A percentile compares a stretch with the other conserved stretches of the same genome.
phyloP scores from a whole-genome alignment of 1,284 basidiomycete species.

The Cutaneotrichosporon daszewskae region DNA sequence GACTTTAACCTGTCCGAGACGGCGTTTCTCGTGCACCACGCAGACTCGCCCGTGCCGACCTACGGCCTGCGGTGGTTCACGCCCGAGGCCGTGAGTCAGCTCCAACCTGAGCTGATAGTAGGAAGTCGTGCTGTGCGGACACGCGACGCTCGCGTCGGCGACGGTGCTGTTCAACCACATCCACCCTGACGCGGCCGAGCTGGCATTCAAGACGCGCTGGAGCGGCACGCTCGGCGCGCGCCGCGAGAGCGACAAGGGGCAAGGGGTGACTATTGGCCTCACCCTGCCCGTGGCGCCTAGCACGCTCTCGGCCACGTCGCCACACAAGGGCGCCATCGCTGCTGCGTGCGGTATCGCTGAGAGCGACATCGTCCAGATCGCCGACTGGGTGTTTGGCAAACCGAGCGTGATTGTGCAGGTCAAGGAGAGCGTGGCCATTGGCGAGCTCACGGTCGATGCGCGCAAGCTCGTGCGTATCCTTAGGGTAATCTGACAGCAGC shows the following conservation, averaged over 20 bases:
- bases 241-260: conserved; percentile 9
- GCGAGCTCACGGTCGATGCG: conserved; percentile 13
- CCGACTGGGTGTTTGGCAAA: conserved; percentile 15
- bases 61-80: conserved; percentile 40
- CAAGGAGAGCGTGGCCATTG: conserved; percentile 18
- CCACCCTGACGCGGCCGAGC: conserved; percentile 12
- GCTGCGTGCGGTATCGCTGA: background rate
- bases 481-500: background rate
- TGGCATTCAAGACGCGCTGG: conserved; percentile 30
- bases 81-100: conserved; percentile 24
- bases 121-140: conserved; percentile 39
- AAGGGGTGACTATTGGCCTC: conserved; percentile 55
- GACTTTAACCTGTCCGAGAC: conserved; percentile 41
- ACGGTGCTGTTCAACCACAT: conserved; percentile 25
- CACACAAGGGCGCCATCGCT: background rate
- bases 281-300: conserved; percentile 58
- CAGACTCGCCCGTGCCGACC: conserved; percentile 8
- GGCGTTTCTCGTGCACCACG: conserved; percentile 26
- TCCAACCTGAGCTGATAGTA: conserved; percentile 5
- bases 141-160: conserved; percentile 37
- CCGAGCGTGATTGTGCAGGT: conserved; percentile 3
- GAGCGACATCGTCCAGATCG: conserved; percentile 9
- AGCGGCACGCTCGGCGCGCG: conserved; percentile 27
- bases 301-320: background rate
- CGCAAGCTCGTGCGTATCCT: conserved; percentile 3